Evolutionary conservation across 2,329 filamentous ascomycete species (phyloP).

Genomic region (Scedosporium aurantiacum): DNA sequence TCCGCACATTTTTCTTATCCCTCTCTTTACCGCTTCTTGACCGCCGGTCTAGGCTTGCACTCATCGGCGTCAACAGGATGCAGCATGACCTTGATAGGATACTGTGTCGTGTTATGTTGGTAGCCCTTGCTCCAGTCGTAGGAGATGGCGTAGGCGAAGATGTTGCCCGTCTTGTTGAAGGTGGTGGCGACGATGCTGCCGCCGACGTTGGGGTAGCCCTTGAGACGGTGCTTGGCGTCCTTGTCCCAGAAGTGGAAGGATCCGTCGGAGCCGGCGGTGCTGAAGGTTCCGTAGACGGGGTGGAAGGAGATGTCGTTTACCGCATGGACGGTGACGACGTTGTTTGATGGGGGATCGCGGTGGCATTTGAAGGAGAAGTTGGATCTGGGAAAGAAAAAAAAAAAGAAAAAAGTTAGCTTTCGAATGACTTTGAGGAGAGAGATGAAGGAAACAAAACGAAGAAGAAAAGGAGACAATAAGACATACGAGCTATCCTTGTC

Average conservation of each 20-base stretch:
- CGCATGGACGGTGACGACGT: slow-evolving; percentile 79
- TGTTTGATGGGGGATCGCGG: slow-evolving; percentile 65
- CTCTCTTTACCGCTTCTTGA: slow-evolving; percentile 13
- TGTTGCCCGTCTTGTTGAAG: slow-evolving; percentile 79
- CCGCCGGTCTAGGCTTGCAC: slow-evolving; percentile 49
- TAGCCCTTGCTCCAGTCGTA: slow-evolving; percentile 99
- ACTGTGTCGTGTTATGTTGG: slow-evolving; percentile 64
- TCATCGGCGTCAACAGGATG: slow-evolving; percentile 58
- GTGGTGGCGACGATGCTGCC: slow-evolving; percentile 82
- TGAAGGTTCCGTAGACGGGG: slow-evolving; percentile 94
- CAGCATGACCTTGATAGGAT: slow-evolving; percentile 74
- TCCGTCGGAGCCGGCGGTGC: slow-evolving; percentile 86
- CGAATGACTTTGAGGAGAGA: background rate
- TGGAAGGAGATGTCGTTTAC: slow-evolving; percentile 99
- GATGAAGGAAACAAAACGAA: background rate
- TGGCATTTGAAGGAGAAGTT: slow-evolving; percentile 99
- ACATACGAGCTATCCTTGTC: slow-evolving; percentile 73
- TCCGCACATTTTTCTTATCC: background rate
- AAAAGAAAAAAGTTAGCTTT: background rate
- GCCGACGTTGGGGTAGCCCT: slow-evolving; percentile 75
- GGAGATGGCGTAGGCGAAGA: slow-evolving; percentile 81
- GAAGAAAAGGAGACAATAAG: background rate
- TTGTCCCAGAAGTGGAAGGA: slow-evolving; percentile 98
- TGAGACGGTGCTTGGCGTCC: slow-evolving; percentile 77
- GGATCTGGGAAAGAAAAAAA: slow-evolving; percentile 35